These are phyloP conservation scores for Cladophialophora carrionii DNA, from an alignment of 2,329 filamentous ascomycete species.

Conservation along the genomic window DNA sequence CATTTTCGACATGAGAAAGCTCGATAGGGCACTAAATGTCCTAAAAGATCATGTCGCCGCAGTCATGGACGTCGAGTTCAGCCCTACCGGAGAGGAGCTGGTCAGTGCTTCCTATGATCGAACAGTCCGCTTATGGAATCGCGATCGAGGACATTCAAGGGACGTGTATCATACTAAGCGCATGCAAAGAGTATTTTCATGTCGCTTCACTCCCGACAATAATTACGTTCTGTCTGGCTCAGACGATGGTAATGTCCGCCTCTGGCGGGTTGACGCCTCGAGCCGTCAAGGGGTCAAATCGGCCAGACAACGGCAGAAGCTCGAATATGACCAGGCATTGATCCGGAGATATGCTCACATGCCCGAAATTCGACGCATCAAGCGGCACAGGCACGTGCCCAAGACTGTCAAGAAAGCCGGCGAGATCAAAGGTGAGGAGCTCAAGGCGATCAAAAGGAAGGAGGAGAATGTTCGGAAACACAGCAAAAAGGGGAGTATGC, in stretches of 20 bases:
- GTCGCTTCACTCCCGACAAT: conserved; percentile 82
- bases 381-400: conserved; percentile 86
- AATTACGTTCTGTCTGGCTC: conserved; percentile 88
- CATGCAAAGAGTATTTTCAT: conserved; percentile 92
- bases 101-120: conserved; percentile 88
- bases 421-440: conserved; percentile 90
- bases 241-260: conserved; percentile 86
- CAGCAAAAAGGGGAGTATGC: conserved; percentile 77
- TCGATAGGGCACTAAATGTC: conserved; percentile 84
- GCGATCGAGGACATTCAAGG: conserved; percentile 77
- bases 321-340: conserved; percentile 89
- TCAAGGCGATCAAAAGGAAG: conserved; percentile 82
- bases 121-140: conserved; percentile 82
- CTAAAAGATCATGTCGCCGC: conserved; percentile 87
- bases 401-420: conserved; percentile 93
- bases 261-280: conserved; percentile 89
- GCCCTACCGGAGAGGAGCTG: conserved; percentile 89
- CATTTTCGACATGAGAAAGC: conserved; percentile 92
- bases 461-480: conserved; percentile 96
- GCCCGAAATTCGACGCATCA: conserved; percentile 92
- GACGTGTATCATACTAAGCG: conserved; percentile 98
- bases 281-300: conserved; percentile 83
- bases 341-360: conserved; percentile 87
- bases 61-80: conserved; percentile 96
- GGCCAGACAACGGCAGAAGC: conserved; percentile 77